Evolutionary conservation across 139 green algal species (phyloP).

Genomic region (Chlorella sp.): DNA sequence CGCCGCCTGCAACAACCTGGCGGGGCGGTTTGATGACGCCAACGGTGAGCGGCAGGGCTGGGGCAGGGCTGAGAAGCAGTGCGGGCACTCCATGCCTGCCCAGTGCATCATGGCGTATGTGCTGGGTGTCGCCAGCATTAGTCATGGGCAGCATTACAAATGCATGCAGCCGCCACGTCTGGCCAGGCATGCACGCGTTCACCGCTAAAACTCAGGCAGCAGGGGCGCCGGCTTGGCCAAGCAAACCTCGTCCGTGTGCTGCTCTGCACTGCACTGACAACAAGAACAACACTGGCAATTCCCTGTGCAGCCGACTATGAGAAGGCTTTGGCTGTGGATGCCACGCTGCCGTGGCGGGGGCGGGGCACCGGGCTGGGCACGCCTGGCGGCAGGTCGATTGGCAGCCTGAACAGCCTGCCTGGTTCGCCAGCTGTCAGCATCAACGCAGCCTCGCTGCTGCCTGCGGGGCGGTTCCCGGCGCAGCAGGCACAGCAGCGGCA

Average conservation of each 20-base stretch:
- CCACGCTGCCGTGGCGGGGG: slow-evolving; percentile 1
- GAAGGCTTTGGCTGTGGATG: slow-evolving; percentile 19
- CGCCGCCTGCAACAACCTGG: slow-evolving; percentile 74
- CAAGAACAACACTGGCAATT: not conserved
- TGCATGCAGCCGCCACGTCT: too few species aligned
- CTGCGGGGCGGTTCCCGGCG: too few species aligned
- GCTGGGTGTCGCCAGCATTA: too few species aligned
- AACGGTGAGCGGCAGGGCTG: slow-evolving; percentile 57
- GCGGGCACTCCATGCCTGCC: not conserved
- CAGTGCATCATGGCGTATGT: not conserved
- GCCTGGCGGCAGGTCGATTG: not conserved
- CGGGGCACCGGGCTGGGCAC: not conserved
- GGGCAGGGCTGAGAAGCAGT: not conserved
- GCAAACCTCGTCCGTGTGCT: too few species aligned
- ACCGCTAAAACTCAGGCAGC: too few species aligned
- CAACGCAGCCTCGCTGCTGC: not conserved
- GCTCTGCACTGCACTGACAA: too few species aligned
- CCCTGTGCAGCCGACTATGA: slow-evolving; percentile 20
- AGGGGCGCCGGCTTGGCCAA: too few species aligned
- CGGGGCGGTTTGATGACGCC: slow-evolving; percentile 68
- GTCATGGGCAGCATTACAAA: too few species aligned
- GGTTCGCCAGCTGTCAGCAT: slow-evolving; percentile 6
- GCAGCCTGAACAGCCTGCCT: slow-evolving; percentile 19
- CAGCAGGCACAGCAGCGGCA: slow-evolving; percentile 6
- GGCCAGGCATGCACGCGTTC: too few species aligned